These are phyloP conservation scores for Naumovozyma castellii DNA, from an alignment of 805 yeast genomes.

Conservation along the genomic window DNA sequence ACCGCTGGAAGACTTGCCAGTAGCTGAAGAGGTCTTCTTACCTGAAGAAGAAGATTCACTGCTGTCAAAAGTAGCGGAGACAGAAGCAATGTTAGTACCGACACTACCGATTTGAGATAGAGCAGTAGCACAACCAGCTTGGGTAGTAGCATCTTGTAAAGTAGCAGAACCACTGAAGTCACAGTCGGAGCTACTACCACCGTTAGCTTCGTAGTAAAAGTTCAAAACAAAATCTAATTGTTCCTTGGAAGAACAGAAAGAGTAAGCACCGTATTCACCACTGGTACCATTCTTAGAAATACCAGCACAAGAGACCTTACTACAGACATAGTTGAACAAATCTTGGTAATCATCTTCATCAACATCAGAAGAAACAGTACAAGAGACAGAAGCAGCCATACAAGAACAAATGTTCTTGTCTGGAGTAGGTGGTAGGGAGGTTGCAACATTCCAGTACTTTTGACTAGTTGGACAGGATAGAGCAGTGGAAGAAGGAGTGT, in stretches of 20 bases:
- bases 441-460: conserved; percentile 54
- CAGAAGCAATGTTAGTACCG: conserved; percentile 49
- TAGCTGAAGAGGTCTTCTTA: conserved; percentile 7
- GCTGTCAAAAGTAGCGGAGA: conserved; percentile 25
- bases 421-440: conserved; percentile 75
- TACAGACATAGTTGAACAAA: conserved; percentile 52
- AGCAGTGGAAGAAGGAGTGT: conserved; percentile 35
- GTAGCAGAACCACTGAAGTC: conserved; percentile 62
- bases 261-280: conserved; percentile 64
- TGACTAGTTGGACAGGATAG: conserved; percentile 54
- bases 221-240: conserved; percentile 57
- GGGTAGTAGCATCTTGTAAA: conserved; percentile 38
- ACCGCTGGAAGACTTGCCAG: conserved; percentile 10
- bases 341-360: conserved; percentile 47
- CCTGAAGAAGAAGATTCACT: conserved; percentile 19
- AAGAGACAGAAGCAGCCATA: conserved; percentile 42
- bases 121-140: conserved; percentile 46
- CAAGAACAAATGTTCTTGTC: conserved; percentile 55
- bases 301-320: conserved; percentile 46
- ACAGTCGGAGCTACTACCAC: conserved; percentile 44
- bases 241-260: conserved; percentile 61
- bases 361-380: conserved; percentile 54
- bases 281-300: conserved; percentile 51
- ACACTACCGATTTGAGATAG: conserved; percentile 58
- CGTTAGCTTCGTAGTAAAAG: conserved; percentile 47